Evolutionary conservation across 192 early-diverging fungal genomes (phyloP), one percentile per base, ranked within the genome.

Genomic region (Podochytrium sp.): DNA sequence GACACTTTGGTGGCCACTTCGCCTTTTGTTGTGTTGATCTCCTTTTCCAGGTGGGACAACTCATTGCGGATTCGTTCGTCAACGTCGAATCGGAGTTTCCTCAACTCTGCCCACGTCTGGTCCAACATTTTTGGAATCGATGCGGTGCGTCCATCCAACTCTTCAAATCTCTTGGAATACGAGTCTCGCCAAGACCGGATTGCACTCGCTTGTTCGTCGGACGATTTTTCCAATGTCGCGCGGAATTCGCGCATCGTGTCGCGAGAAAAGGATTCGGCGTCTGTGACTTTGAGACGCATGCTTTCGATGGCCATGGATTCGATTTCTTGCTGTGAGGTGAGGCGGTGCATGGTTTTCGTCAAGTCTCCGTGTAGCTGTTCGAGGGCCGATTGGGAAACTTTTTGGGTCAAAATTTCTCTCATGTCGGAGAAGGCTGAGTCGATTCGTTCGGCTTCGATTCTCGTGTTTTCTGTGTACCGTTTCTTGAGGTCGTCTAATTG

Each of bases 71-170:
- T 20, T 23, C 61, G 20, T 55, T 72, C 72, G 5, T 78, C 76
- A 53, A 78, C 47, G 41, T 78, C 76, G 35, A 58, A 73, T 27
- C 52, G 27, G 18, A 78, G 16, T 51, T 65, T 73, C 40, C 72
- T 20, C 30, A 78, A 23, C 35, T 78, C 76, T 0, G 23, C 63
- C 72, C 72, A 73, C 7, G 63, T 66, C 56, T 78, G 76, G n/a
- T 78, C 76, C 32, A 78, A 33, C 25, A 56, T 38, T 47, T 78
- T 78, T 12, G 76, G 76, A 27, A 78, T 56, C 25, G 38, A 4
- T 12, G 18, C 29, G 3, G 71, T 56, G 14, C 72, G 3, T 3
- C 23, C 38, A 23, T 78, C 72, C 12, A 78, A 30, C 27, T 78
- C 76, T 52, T 78, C 76, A 23, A 73, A 40, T 56, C 61, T 47